Base-by-base conservation (phyloP, 1,139 yeast species). In the Debaryomycetaceae sp. region DNA sequence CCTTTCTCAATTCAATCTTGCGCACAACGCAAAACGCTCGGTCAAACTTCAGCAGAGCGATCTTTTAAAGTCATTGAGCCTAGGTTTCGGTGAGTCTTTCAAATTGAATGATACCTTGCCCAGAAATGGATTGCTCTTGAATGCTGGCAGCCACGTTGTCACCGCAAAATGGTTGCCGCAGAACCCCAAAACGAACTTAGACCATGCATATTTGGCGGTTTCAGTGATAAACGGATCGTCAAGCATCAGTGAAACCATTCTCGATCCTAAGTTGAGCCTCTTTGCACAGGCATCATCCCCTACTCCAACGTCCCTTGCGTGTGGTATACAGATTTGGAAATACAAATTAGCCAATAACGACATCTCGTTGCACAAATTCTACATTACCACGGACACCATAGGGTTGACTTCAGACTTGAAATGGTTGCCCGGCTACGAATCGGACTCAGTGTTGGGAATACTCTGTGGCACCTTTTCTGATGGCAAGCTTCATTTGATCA, bases 391-490 rank as follows among this genome's bases (percentile, higher is more conserved):
- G 36, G 12, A 8, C 10, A 23, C 56, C 3, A 64, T 67, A 46
- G 94, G 94, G 2, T 73, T 73, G 2, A 60, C 75, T 2, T 55
- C 70, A 39, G 59, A 68, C 32, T 44, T 83, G 35, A 61, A 63
- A 29, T 79, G 85, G 83, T 61, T 68, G 9, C 67, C 64, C 1
- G 36, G 49, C 14, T 42, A 56, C 5, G 34, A 34, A 7, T 12
- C 26, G 10, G 43, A 45, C 0, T 17, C 38, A 3, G 37, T 58
- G 2, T 58, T 78, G 7, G 70, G 74, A 4, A 51, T 74, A 0
- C 44, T 82, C 12, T 71, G 72, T 1, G 79, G 78, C 11, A 62
- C 69, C 0, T 78, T 75, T 42, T 76, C 76, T 26, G 85, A 81
- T 49, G 94, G 94, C 0, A 53, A 61, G 3, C 53, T 78, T 4